These are phyloP conservation scores for Dichotomocladium elegans DNA, from an alignment of 371 early-diverging fungal genomes.

Conservation along the genomic window DNA sequence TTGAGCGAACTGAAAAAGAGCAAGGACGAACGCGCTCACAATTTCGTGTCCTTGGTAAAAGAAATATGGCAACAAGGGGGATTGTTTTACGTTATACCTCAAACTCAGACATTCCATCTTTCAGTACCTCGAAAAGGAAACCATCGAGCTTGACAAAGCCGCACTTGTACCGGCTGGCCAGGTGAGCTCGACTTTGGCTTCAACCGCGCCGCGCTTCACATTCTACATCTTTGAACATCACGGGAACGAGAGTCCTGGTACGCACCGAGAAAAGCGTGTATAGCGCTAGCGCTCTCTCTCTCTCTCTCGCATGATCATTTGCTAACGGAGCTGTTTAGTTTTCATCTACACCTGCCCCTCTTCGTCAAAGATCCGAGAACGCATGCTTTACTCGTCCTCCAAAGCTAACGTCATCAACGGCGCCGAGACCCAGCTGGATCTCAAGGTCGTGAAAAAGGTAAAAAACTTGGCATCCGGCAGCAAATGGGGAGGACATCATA, in stretches of 20 bases:
- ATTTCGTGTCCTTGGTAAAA: conserved; percentile 68
- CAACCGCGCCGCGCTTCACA: conserved; percentile 64
- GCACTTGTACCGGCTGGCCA: conserved; percentile 37
- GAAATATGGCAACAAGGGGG: no score
- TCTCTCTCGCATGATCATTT: no score
- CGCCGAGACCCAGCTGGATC: conserved; percentile 48
- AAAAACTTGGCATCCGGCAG: no score
- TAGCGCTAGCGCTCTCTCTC: no score
- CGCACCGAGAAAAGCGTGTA: neutral
- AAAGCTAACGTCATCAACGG: conserved; percentile 56
- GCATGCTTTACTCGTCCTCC: conserved; percentile 86
- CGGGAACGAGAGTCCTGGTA: conserved; percentile 46
- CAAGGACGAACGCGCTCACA: conserved; percentile 29
- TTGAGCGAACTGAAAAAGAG: conserved; percentile 40
- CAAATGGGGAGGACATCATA: no score
- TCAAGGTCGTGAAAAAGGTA: conserved; percentile 66
- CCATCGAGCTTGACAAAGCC: conserved; percentile 48
- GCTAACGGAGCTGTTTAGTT: no score
- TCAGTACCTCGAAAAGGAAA: conserved; percentile 50
- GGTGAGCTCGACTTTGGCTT: conserved; percentile 40
- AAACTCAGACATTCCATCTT: neutral
- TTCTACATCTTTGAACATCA: conserved; percentile 56
- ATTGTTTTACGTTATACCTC: no score
- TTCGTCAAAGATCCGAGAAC: conserved; percentile 72
- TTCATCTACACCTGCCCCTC: conserved; percentile 84